phyloP scores from a whole-genome alignment of 306 rosid genomes.

The Vigna radiata region DNA sequence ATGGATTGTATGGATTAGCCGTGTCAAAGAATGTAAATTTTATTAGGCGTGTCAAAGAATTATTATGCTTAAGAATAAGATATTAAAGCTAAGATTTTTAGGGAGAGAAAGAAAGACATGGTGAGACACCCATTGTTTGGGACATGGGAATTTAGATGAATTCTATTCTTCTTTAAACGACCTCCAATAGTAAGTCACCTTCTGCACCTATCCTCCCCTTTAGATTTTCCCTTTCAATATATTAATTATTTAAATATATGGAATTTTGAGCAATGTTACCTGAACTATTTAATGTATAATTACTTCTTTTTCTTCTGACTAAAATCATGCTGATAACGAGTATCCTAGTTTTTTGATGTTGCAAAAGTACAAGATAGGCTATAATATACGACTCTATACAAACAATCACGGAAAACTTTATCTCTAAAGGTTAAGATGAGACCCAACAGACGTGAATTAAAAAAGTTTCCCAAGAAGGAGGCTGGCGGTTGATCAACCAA shows the following conservation, averaged over 20 bases:
- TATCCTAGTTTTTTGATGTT: neutral
- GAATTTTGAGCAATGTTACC: conserved; percentile 10
- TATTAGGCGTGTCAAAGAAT: too few species aligned
- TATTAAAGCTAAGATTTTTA: too few species aligned
- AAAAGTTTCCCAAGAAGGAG: conserved; percentile 1
- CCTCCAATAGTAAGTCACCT: neutral
- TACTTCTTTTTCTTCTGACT: too few species aligned
- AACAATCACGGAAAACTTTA: neutral
- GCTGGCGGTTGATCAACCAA: neutral
- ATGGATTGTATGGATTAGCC: too few species aligned
- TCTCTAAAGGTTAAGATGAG: conserved; percentile 18
- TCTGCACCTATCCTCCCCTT: neutral
- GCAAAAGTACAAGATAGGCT: too few species aligned
- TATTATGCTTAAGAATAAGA: too few species aligned
- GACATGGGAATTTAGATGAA: conserved; percentile 9
- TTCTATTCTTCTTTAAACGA: neutral
- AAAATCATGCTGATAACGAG: neutral
- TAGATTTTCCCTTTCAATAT: neutral
- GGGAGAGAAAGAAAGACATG: too few species aligned
- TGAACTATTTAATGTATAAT: neutral
- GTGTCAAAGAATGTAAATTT: too few species aligned
- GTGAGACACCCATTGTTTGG: neutral
- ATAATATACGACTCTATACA: neutral
- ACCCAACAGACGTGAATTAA: neutral
- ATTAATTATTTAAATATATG: neutral